phyloP scores from a whole-genome alignment of 345 rosid genomes.

The Sisymbrium altissimum region DNA sequence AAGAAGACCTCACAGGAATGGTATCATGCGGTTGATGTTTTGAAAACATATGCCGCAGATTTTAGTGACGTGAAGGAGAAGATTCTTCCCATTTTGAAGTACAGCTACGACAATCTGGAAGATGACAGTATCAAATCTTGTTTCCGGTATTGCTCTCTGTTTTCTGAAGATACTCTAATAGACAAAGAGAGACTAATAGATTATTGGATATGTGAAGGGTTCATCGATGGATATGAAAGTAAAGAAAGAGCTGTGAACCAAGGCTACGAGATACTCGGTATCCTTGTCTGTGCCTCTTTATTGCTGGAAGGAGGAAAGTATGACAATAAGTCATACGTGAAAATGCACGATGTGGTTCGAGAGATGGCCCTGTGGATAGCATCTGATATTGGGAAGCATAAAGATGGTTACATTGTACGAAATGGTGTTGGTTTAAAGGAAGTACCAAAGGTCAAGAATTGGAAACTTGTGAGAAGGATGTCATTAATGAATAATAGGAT shows the following conservation, averaged over 20 bases:
- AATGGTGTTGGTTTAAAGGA: neutral
- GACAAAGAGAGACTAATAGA: neutral
- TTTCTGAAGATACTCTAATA: neutral
- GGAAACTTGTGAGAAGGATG: neutral
- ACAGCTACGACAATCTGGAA: neutral
- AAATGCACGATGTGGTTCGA: slow-evolving; percentile 9
- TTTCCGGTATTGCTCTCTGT: neutral
- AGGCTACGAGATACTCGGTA: slow-evolving; percentile 30
- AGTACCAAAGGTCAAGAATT: neutral
- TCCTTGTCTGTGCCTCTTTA: slow-evolving; percentile 7
- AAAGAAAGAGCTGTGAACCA: neutral
- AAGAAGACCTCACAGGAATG: neutral
- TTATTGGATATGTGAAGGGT: slow-evolving; percentile 2
- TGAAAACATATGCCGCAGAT: neutral
- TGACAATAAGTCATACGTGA: neutral
- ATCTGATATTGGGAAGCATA: neutral
- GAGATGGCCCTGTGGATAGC: slow-evolving; percentile 10
- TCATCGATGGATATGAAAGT: neutral
- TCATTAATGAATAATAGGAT: slow-evolving; percentile 26
- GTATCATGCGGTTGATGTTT: neutral
- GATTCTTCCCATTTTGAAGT: neutral
- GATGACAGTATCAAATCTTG: neutral
- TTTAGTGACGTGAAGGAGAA: neutral
- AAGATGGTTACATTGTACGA: neutral
- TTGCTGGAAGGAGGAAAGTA: neutral